Evolutionary conservation across 495 filamentous ascomycete species (phyloP), one percentile per base, ranked within the genome.

Genomic region (Rhizodiscina lignyota): DNA sequence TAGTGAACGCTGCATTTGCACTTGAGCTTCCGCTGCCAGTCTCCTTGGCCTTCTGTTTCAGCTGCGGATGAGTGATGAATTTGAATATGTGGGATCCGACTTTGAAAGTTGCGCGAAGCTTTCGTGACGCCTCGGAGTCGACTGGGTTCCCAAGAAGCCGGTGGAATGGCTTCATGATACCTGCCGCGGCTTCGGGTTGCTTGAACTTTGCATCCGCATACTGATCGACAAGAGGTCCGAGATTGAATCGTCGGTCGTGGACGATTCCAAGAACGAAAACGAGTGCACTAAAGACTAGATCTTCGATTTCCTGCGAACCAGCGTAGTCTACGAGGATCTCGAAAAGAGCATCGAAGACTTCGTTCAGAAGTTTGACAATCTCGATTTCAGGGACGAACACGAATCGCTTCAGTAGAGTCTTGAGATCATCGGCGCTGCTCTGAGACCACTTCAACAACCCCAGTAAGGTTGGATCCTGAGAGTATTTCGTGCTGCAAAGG

Each of bases 341-440:
- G 48, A 99, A 99, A 10, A 96, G 67, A 5, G 84, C 74, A 51
- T 94, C 83, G 45, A 99, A 77, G 11, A 99, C 86, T 48, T 92
- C 79, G 40, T 68, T 73, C 5, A 94, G 60, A 34, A 93, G 67
- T 56, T 94, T 99, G 39, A 96, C 89, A 18, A 96, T 81, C 57
- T 99, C 89, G 34, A 94, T 93, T 52, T 99, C 89, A 0, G 89
- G 77, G 6, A 99, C 89, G 47, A 96, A 99, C 5, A 80, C 72
- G 24, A 96, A 66, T 40, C 82, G 72, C 52, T 81, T 77, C 21
- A 99, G 56, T 4, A 92, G 64, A 15, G 72, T 64, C 1, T 80
- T 58, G 1, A 89, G 63, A 17, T 87, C 73, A 26, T 70, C 70
- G 26, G 71, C 63, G 1, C 74, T 61, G 21, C 77, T 68, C 13